phyloP scores from a whole-genome alignment of 495 filamentous ascomycete species.

The Neurospora hispaniola region DNA sequence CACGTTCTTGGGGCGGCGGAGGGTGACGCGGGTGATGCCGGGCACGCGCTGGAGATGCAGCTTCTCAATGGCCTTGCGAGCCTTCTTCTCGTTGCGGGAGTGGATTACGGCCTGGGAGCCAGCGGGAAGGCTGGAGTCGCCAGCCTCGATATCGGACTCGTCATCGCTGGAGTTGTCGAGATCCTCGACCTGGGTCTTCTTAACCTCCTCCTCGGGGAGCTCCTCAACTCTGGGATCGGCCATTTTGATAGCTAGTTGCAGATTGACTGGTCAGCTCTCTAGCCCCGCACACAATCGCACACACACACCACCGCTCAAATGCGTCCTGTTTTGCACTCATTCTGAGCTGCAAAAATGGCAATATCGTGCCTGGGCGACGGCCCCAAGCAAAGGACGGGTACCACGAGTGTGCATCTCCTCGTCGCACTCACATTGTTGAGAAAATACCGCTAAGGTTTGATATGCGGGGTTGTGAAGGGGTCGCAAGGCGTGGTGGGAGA shows the following conservation, averaged over 20 bases:
- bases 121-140: conserved; percentile 63
- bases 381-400: not conserved
- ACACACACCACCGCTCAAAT: not conserved
- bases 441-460: conserved; percentile 16
- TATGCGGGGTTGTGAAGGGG: conserved; percentile 21
- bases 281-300: conserved; percentile 11
- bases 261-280: conserved; percentile 16
- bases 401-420: not conserved
- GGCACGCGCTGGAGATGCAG: conserved; percentile 90
- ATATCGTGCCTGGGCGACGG: not conserved
- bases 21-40: conserved; percentile 95
- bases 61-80: conserved; percentile 96
- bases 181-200: conserved; percentile 70
- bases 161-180: conserved; percentile 62
- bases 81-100: conserved; percentile 99
- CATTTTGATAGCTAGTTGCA: conserved; percentile 45
- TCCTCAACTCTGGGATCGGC: conserved; percentile 97
- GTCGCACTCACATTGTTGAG: conserved; percentile 21
- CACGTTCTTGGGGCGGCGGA: conserved; percentile 97
- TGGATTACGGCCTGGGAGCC: conserved; percentile 84
- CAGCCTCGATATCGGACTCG: conserved; percentile 59
- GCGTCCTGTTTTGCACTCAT: conserved; percentile 1
- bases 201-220: conserved; percentile 80
- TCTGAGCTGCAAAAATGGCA: conserved; percentile 1
- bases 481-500: conserved; percentile 18